Evolutionary conservation across 495 filamentous ascomycete species (phyloP).

Genomic region (Lasiosphaeria miniovina): DNA sequence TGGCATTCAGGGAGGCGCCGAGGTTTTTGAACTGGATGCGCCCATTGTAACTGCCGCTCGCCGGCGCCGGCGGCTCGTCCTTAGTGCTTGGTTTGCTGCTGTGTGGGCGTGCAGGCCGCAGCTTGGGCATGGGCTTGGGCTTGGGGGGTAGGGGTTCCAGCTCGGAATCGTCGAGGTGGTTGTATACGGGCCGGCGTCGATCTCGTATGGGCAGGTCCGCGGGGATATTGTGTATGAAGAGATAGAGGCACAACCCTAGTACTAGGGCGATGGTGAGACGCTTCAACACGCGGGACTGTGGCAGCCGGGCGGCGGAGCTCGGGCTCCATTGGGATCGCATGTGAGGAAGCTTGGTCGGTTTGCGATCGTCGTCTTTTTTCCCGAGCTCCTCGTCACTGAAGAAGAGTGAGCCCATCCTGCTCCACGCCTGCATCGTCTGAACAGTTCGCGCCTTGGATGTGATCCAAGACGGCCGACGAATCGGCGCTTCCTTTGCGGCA

Average conservation of each 20-base stretch:
- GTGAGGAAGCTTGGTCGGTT: slow-evolving; percentile 26
- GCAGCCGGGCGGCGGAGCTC: slow-evolving; percentile 15
- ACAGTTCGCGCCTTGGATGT: slow-evolving; percentile 3
- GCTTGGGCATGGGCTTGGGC: slow-evolving; percentile 21
- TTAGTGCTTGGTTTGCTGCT: neutral
- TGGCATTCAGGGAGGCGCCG: slow-evolving; percentile 36
- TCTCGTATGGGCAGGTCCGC: slow-evolving; percentile 31
- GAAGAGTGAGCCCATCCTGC: slow-evolving; percentile 40
- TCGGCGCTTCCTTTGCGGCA: neutral
- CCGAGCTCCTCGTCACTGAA: slow-evolving; percentile 42
- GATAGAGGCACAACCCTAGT: slow-evolving; percentile 34
- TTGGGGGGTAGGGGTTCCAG: slow-evolving; percentile 5
- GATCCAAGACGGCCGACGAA: neutral
- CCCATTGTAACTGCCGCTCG: slow-evolving; percentile 33
- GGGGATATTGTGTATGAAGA: slow-evolving; percentile 46
- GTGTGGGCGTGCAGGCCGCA: slow-evolving; percentile 10
- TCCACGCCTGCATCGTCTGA: neutral
- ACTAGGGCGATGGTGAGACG: slow-evolving; percentile 34
- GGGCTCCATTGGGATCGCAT: slow-evolving; percentile 34
- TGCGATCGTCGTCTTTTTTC: slow-evolving; percentile 53
- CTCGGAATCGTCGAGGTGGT: slow-evolving; percentile 17
- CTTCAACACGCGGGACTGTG: slow-evolving; percentile 36
- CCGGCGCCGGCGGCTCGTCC: slow-evolving; percentile 8
- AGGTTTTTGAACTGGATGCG: slow-evolving; percentile 38
- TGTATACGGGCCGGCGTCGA: slow-evolving; percentile 29